These are phyloP conservation scores for Marasmius oreades DNA, from an alignment of 1,284 basidiomycete genomes.

Conservation along the genomic window DNA sequence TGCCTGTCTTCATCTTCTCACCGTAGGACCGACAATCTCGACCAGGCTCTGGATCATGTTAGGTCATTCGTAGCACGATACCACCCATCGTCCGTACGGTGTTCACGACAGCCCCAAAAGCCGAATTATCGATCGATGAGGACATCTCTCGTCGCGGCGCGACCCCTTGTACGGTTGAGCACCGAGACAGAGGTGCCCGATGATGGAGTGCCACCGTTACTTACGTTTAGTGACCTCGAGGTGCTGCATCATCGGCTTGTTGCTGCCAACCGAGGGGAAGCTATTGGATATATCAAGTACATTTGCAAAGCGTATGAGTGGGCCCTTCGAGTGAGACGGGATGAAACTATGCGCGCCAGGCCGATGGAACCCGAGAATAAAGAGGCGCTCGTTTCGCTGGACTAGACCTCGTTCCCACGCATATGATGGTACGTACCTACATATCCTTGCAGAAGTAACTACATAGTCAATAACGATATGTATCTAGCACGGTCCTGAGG, in stretches of 20 bases:
- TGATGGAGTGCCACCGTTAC: slow-evolving; percentile 63
- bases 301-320: slow-evolving; percentile 65
- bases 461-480: no score
- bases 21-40: slow-evolving; percentile 46
- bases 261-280: slow-evolving; percentile 30
- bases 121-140: slow-evolving; percentile 42
- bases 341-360: slow-evolving; percentile 38
- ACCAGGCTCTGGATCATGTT: slow-evolving; percentile 50
- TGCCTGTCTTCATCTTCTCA: slow-evolving; percentile 4
- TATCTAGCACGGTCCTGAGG: no score
- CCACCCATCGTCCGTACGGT: slow-evolving; percentile 45
- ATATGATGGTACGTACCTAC: no score
- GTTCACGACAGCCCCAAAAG: slow-evolving; percentile 18
- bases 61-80: slow-evolving; percentile 56
- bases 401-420: no score
- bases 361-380: slow-evolving; percentile 6
- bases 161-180: slow-evolving; percentile 65
- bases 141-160: slow-evolving; percentile 43
- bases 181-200: slow-evolving; percentile 53
- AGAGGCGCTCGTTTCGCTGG: not conserved
- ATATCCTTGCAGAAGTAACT: no score
- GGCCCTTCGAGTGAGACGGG: slow-evolving; percentile 54
- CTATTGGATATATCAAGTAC: slow-evolving; percentile 63
- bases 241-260: slow-evolving; percentile 62
- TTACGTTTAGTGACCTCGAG: slow-evolving; percentile 65